A percentile compares a stretch with the other conserved stretches of the same genome.
phyloP scores from a whole-genome alignment of 148 eudicot species.

The Fagopyrum esculentum region DNA sequence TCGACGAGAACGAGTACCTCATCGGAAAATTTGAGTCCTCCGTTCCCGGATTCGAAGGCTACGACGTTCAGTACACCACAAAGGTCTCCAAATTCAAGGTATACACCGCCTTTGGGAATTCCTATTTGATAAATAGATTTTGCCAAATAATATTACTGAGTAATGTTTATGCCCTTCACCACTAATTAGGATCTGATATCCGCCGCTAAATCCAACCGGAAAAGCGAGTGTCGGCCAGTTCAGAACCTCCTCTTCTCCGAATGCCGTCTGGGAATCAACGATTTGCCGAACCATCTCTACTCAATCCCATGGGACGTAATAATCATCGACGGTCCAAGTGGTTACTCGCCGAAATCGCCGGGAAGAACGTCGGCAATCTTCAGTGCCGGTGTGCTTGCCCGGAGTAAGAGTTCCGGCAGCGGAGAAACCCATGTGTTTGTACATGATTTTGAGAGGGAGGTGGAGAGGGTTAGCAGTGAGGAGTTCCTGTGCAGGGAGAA shows the following conservation, averaged over 20 bases:
- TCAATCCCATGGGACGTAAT: conserved; percentile 69
- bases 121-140: too few species aligned
- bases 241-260: conserved; percentile 80
- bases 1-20: conserved; percentile 56
- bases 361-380: conserved; percentile 73
- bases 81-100: conserved; percentile 26
- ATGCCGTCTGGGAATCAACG: conserved; percentile 65
- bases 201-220: conserved; percentile 21
- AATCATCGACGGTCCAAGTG: conserved; percentile 76
- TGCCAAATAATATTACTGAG: too few species aligned
- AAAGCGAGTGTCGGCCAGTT: conserved; percentile 46
- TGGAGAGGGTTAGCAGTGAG: conserved; percentile 54
- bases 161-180: too few species aligned
- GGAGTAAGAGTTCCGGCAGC: conserved; percentile 32
- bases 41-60: conserved; percentile 57
- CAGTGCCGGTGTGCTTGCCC: conserved; percentile 65
- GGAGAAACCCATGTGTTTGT: conserved; percentile 64
- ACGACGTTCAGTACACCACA: conserved; percentile 67
- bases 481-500: conserved; percentile 80
- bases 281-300: conserved; percentile 73
- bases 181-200: conserved; percentile 21
- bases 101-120: too few species aligned
- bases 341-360: conserved; percentile 41
- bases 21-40: conserved; percentile 37
- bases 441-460: conserved; percentile 67